A percentile compares a stretch with the other conserved stretches of the same genome.
phyloP scores from a whole-genome alignment of 352 stramenopile species.

The Aphanomyces stellatus region DNA sequence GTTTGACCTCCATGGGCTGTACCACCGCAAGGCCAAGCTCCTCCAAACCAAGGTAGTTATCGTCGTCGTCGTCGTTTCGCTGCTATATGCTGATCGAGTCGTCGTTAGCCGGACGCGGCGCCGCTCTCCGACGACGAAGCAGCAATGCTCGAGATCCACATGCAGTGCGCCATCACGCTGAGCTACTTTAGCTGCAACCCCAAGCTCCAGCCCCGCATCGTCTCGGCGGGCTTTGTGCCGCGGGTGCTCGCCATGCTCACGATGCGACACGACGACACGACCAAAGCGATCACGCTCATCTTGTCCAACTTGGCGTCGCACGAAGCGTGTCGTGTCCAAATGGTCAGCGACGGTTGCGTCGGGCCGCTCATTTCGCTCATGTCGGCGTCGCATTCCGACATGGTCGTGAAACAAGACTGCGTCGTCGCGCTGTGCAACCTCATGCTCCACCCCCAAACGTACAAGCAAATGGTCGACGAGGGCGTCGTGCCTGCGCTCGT shows the following conservation, averaged over 20 bases:
- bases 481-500: conserved; percentile 65
- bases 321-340: conserved; percentile 44
- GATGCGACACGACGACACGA: conserved; percentile 42
- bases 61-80: not conserved
- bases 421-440: conserved; percentile 74
- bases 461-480: conserved; percentile 61
- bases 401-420: conserved; percentile 66
- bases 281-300: conserved; percentile 52
- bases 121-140: conserved; percentile 5
- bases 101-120: not conserved
- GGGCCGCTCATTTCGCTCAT: conserved; percentile 47
- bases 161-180: conserved; percentile 54
- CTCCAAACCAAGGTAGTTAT: not conserved
- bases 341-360: conserved; percentile 58
- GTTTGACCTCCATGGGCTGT: conserved; percentile 21
- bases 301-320: conserved; percentile 69
- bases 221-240: conserved; percentile 41
- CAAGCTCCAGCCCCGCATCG: conserved; percentile 51
- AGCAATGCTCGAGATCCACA: conserved; percentile 28
- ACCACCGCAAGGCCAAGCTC: conserved; percentile 1
- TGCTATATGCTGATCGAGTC: not conserved
- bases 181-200: conserved; percentile 69
- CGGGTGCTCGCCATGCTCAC: conserved; percentile 38
- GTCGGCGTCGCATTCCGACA: conserved; percentile 24
- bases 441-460: conserved; percentile 75